Conservation (phyloP, 495 filamentous ascomycete genomes). For the Penicillium coffeae region DNA sequence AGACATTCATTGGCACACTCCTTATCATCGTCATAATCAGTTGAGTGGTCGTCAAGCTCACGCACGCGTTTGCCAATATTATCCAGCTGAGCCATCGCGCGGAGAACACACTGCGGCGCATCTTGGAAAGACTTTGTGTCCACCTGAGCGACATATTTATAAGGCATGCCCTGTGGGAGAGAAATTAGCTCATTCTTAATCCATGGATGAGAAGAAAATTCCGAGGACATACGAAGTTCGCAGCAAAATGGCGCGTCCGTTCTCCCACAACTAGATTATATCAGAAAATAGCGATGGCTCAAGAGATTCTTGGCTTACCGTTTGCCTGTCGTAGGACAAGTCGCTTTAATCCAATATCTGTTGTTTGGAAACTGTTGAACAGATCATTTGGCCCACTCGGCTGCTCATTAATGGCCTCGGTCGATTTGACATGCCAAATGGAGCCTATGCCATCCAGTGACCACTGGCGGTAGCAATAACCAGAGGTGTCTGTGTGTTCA, state of each 20-base stretch:
- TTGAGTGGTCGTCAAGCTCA: too few species aligned
- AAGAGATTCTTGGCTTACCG: too few species aligned
- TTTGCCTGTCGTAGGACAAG: too few species aligned
- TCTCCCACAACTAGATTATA: conserved; percentile 26
- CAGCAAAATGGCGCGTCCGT: conserved; percentile 62
- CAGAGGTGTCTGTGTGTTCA: too few species aligned
- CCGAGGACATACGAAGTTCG: conserved; percentile 60
- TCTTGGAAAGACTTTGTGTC: conserved; percentile 59
- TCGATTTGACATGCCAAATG: conserved; percentile 61
- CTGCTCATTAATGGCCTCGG: conserved; percentile 42
- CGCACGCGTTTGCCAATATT: conserved; percentile 51
- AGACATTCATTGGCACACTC: conserved; percentile 65
- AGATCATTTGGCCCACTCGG: conserved; percentile 59
- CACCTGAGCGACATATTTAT: conserved; percentile 74
- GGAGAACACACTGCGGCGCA: conserved; percentile 54
- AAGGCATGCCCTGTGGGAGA: conserved; percentile 66
- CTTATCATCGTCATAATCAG: conserved; percentile 28
- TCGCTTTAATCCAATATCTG: conserved; percentile 57
- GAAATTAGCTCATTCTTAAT: not conserved
- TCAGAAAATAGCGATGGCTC: too few species aligned
- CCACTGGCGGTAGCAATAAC: conserved; percentile 23
- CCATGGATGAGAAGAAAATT: not conserved
- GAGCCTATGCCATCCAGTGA: conserved; percentile 46
- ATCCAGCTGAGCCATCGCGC: conserved; percentile 52
- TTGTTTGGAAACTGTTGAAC: conserved; percentile 56